These are phyloP conservation scores for Colletotrichum noveboracense DNA, from an alignment of 2,329 filamentous ascomycete genomes.

Conservation along the genomic window DNA sequence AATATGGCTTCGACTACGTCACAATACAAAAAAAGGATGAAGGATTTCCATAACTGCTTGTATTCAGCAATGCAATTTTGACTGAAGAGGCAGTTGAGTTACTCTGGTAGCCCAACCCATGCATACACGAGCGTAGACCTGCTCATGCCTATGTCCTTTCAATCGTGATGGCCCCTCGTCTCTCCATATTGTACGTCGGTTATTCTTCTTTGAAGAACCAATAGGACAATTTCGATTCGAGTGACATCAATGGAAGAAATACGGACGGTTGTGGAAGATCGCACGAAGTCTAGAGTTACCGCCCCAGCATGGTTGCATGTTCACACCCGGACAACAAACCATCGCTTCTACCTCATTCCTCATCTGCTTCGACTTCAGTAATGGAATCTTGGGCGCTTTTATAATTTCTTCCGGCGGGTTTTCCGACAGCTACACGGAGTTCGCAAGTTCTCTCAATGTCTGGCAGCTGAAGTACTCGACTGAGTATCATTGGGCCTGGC, in stretches of 20 bases:
- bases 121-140: background rate
- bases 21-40: background rate
- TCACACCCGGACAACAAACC: background rate
- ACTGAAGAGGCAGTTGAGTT: background rate
- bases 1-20: background rate
- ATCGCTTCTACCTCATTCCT: no score
- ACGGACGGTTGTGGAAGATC: background rate
- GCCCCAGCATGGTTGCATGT: background rate
- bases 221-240: background rate
- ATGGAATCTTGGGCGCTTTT: fast-evolving
- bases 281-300: background rate
- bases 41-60: background rate
- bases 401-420: background rate
- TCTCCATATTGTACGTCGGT: background rate
- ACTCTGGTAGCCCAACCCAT: background rate
- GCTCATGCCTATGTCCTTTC: background rate
- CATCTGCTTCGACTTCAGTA: background rate
- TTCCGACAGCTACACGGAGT: background rate
- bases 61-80: fast-evolving
- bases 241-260: background rate
- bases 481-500: background rate
- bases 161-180: background rate
- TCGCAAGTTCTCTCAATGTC: fast-evolving
- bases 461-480: background rate
- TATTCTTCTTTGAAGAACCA: background rate